Evolutionary conservation across 257 asterid genomes (phyloP).

Genomic region (Rubia yunnanensis): DNA sequence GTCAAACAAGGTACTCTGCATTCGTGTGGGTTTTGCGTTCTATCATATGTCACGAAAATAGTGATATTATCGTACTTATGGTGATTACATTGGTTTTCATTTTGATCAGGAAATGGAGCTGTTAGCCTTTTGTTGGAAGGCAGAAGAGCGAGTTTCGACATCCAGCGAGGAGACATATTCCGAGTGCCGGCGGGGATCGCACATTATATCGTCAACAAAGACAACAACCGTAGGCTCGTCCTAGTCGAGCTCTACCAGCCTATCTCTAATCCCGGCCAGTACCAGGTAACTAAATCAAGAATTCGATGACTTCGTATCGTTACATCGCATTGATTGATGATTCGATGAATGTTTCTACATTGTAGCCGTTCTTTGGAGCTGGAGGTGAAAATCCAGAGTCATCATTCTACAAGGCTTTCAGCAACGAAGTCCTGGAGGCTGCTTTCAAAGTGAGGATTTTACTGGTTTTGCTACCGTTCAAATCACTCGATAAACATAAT

Average conservation of each 20-base stretch:
- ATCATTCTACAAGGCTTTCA: constrained; percentile 30
- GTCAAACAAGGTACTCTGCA: constrained; percentile 18
- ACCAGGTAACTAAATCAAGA: constrained; percentile 21
- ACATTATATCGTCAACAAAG: constrained; percentile 42
- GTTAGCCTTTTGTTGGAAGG: constrained; percentile 28
- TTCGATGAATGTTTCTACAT: background rate
- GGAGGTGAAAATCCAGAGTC: background rate
- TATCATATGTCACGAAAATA: no score
- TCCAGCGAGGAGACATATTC: constrained; percentile 45
- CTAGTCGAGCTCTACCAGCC: constrained; percentile 44
- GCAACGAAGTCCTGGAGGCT: constrained; percentile 56
- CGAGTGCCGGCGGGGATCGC: constrained; percentile 48
- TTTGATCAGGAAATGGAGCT: constrained; percentile 46
- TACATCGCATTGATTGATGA: no score
- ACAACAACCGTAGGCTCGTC: constrained; percentile 31
- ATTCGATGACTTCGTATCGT: no score
- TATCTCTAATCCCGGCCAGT: constrained; percentile 40
- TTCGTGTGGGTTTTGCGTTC: no score
- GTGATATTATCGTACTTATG: no score
- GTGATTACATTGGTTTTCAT: background rate
- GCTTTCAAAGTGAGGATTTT: constrained; percentile 29
- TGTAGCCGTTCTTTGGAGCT: background rate
- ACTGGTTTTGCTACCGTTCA: no score
- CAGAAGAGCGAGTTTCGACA: constrained; percentile 44
- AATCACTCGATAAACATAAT: no score